Base-by-base conservation (phyloP, 2,329 filamentous ascomycete species). In the Helicocarpus griseus region DNA sequence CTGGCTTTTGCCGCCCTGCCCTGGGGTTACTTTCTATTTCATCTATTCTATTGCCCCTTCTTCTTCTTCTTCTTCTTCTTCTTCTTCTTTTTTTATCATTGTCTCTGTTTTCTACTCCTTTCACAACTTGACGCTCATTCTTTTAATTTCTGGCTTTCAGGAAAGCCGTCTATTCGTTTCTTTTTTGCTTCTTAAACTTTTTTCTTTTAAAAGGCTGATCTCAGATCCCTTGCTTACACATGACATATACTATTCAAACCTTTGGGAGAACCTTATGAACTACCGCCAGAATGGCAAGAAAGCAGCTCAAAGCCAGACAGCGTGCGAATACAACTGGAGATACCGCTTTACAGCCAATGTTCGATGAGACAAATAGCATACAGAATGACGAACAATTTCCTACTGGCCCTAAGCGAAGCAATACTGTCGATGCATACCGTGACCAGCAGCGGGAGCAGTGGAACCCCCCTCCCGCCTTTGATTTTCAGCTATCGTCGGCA, bases 91-190 rank as follows among this genome's bases (percentile, higher is more conserved):
- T 31, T 17, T 38, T 2, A 11, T 29, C 8, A 48, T 36, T 19
- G 38, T 53, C 41, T 19, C 28, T 36, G 28, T 29, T 50, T 29
- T 29, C 40, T 44, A 26, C 31, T 19, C 11, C 31, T 22, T 36
- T 17, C 38, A 19, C 46, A n/a, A 4, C 21, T 11, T 35, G 29
- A 41, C 51, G 5, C 19, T 17, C 26, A 35, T 52, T 51, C 31
- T 45, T 53, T 43, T 35, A 22, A n/a, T 9, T 43, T 41, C 7
- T 48, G 51, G 66, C 58, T 64, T 67, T 70, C 67, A 64, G 67
- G 68, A 68, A 70, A 65, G 65, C 63, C 56, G 60, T 68, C 62
- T 64, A 56, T 63, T 68, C 66, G 26, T 65, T 68, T 61, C 9
- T 28, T 31, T 11, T 19, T 29, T 29, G n/a, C 5, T 17, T 53